Base-by-base conservation (phyloP, 345 rosid species). In the Gossypium herbaceum region DNA sequence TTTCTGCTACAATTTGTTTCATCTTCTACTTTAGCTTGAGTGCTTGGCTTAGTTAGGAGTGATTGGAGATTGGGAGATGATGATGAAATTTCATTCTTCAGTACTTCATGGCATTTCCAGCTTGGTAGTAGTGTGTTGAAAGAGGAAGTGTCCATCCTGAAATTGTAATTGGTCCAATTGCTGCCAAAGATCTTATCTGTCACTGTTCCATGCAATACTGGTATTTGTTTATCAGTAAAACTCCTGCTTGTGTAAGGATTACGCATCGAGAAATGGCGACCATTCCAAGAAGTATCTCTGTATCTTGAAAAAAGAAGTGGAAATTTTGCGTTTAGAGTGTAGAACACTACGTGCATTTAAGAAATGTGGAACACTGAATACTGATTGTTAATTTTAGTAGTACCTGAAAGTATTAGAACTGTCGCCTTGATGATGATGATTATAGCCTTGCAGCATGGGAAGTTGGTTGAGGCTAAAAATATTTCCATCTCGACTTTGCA, bases 381-480 rank as follows among this genome's bases (percentile, higher is more conserved):
- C 3, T 29, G 63, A 66, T 39, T 9, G 4, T 24, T 20, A 47
- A 63, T 55, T 47, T 54, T 15, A 48, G 25, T 29, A 3, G 9
- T 81, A 91, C 94, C 97, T 88, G 86, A 87, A 85, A 79, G 77
- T 71, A 78, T 74, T 78, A 68, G 90, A 79, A 73, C 66, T 59
- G 24, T 81, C 84, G 75, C 76, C 79, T 61, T 76, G 85, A 63
- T 24, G 69, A 22, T 72, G 41, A 43, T 71, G 34, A 3, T 54
- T 34, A 47, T 75, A 85, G 62, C 88, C 88, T 77, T 82, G 92
- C 15, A 88, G 82, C 97, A 91, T 91, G 9, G 95, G 94, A 68
- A 91, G 87, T 75, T 90, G 97, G 79, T 91, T 85, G 74, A 90
- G 85, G 70, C 90, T 93, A 66, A 87, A 93, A 78, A 93, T 79